A percentile compares a stretch with the other conserved stretches of the same genome.
Conservation (phyloP, 106 monocot genomes). For the Platanthera zijinensis region DNA sequence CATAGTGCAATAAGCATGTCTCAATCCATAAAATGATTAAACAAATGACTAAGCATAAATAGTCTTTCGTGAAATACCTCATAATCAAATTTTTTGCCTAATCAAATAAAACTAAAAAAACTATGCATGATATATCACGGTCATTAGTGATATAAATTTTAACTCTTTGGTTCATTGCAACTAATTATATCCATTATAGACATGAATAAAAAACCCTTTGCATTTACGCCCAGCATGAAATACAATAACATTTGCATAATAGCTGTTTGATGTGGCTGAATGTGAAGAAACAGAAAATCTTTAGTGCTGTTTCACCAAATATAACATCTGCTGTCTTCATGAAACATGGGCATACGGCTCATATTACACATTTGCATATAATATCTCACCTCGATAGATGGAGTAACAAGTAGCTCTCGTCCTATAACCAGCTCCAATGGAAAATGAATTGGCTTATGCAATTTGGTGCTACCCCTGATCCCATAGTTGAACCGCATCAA, state of each 20-base stretch:
- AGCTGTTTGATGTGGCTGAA: background rate
- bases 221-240: background rate
- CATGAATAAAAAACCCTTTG: background rate
- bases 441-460: constrained; percentile 71
- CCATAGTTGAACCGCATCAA: constrained; percentile 97
- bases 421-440: constrained; percentile 68
- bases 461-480: constrained; percentile 66
- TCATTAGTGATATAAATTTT: no score
- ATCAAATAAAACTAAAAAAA: no score
- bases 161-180: background rate
- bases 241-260: background rate
- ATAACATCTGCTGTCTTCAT: background rate
- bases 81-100: no score
- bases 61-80: no score
- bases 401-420: constrained; percentile 69
- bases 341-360: background rate
- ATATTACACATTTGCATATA: no score
- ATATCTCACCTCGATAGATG: constrained; percentile 60
- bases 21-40: no score
- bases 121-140: no score
- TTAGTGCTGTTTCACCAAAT: background rate
- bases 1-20: no score
- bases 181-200: background rate
- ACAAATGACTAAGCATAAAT: no score
- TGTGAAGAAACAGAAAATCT: background rate